Conservation (phyloP, 225 moss, liverwort and hornwort genomes). For the Marchantia paleacea region DNA sequence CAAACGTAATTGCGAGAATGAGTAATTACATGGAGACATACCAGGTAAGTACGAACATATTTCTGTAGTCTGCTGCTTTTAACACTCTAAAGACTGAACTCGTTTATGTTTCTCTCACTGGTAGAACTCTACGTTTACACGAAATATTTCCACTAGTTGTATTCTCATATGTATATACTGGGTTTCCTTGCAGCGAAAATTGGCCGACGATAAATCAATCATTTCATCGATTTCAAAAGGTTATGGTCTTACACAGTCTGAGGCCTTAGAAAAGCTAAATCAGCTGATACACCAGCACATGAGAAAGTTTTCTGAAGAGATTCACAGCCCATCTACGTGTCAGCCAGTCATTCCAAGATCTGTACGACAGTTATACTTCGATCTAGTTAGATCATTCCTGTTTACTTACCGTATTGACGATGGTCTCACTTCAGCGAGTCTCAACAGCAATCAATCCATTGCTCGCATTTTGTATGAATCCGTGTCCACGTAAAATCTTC, state of each 20-base stretch:
- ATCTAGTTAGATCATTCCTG: constrained; percentile 39
- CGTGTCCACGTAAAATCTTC: no score
- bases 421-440: background rate
- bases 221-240: constrained; percentile 42
- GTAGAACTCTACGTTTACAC: no score
- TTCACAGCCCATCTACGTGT: constrained; percentile 43
- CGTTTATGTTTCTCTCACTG: no score
- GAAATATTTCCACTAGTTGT: no score
- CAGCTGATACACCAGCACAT: constrained; percentile 42
- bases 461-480: background rate
- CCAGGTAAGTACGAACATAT: no score
- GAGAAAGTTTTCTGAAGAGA: constrained; percentile 50
- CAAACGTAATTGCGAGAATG: background rate
- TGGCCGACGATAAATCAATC: constrained; percentile 39
- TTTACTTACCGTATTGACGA: constrained; percentile 16
- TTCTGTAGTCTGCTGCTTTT: no score
- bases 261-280: constrained; percentile 34
- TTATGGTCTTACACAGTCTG: constrained; percentile 38
- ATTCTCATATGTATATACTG: no score
- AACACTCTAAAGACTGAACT: no score
- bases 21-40: background rate
- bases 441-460: background rate
- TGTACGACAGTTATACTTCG: constrained; percentile 49
- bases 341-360: constrained; percentile 37
- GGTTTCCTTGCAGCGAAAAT: constrained; percentile 56